These are phyloP conservation scores for Straminergon stramineum DNA, from an alignment of 225 moss, liverwort and hornwort species.

Conservation along the genomic window DNA sequence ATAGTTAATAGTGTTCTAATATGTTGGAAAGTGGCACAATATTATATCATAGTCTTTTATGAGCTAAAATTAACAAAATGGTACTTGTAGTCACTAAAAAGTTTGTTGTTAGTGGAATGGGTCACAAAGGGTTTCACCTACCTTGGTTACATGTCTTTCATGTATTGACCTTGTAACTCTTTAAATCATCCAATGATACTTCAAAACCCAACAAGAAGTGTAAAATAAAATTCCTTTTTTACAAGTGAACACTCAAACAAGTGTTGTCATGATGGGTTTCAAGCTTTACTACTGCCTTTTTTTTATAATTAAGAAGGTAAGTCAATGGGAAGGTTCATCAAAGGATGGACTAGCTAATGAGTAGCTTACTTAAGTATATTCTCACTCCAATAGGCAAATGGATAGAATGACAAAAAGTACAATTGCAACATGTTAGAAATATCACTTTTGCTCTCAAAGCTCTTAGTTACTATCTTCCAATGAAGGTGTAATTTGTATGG, in stretches of 20 bases:
- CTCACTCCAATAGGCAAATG: background rate
- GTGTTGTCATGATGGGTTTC: background rate
- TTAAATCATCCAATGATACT: background rate
- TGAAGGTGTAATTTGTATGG: background rate
- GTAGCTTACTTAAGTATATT: background rate
- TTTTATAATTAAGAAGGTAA: background rate
- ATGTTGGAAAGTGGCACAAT: background rate
- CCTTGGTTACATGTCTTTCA: no score
- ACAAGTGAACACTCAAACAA: background rate
- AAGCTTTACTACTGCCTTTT: background rate
- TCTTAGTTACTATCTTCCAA: background rate
- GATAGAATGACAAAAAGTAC: background rate
- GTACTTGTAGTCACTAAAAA: background rate
- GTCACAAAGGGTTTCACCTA: no score
- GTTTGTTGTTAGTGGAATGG: background rate
- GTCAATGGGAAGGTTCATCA: background rate
- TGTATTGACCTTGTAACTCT: no score
- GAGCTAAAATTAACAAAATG: background rate
- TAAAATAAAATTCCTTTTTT: background rate
- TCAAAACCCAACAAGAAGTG: background rate
- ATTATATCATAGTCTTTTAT: background rate
- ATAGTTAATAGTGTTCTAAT: background rate
- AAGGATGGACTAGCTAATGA: background rate
- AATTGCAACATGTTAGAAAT: background rate
- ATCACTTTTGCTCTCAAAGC: rapidly evolving